Conservation (phyloP, 768 basidiomycete species). For the Galerina sulciceps region DNA sequence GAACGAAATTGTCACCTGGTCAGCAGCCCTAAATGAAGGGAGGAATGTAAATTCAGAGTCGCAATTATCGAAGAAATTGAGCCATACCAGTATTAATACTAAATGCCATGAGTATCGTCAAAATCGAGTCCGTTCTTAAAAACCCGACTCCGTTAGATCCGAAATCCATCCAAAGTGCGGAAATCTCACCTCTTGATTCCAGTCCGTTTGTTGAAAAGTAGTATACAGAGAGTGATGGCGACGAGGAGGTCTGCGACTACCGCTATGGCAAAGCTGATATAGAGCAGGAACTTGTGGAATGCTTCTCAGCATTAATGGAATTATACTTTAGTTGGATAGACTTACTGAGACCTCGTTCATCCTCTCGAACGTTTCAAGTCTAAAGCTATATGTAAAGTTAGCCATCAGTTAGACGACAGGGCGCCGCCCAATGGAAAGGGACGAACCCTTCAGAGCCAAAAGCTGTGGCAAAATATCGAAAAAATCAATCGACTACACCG, state of each 20-base stretch:
- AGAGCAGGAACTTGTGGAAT: conserved; percentile 10
- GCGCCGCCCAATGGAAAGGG: background rate
- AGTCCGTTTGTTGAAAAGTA: conserved; percentile 26
- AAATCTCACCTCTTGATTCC: conserved; percentile 25
- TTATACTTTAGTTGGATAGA: background rate
- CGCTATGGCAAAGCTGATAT: conserved; percentile 24
- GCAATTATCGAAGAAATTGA: background rate
- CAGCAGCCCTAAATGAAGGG: conserved; percentile 20
- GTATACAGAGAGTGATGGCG: conserved; percentile 23
- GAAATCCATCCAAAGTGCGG: background rate
- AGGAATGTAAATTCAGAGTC: background rate
- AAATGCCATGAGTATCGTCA: conserved; percentile 26
- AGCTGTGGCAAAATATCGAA: background rate
- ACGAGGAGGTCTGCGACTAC: conserved; percentile 24
- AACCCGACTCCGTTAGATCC: background rate
- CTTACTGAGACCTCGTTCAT: conserved; percentile 13
- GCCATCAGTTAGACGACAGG: background rate
- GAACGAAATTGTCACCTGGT: conserved; percentile 18
- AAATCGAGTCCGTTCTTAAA: conserved; percentile 22
- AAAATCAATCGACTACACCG: background rate
- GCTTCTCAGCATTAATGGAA: background rate
- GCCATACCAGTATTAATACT: conserved; percentile 24
- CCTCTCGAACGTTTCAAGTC: conserved; percentile 12
- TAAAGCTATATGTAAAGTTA: conserved; percentile 1
- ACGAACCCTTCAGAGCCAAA: conserved; percentile 15